Evolutionary conservation across 169 alveolate genomes (phyloP).

Genomic region (Plasmodium gallinaceum): DNA sequence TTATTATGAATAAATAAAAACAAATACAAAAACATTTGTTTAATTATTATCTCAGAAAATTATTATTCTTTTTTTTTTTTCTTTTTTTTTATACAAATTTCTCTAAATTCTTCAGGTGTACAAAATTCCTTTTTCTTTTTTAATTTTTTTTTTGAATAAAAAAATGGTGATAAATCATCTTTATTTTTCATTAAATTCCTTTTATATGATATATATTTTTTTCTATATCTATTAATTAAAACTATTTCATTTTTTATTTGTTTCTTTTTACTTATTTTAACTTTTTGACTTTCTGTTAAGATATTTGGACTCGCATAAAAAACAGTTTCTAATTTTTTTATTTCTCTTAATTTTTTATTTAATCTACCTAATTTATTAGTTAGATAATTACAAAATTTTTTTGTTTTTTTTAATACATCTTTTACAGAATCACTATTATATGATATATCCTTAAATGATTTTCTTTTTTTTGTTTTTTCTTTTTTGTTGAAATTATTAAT

Average conservation of each 20-base stretch:
- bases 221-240: constrained; percentile 66
- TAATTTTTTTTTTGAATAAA: constrained; percentile 48
- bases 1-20: background rate
- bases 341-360: constrained; percentile 72
- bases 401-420: constrained; percentile 31
- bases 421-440: constrained; percentile 22
- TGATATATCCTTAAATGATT: background rate
- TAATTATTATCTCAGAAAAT: no score
- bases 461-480: background rate
- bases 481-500: background rate
- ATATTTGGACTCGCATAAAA: constrained; percentile 63
- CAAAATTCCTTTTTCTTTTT: constrained; percentile 48
- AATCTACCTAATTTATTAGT: constrained; percentile 69
- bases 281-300: constrained; percentile 60
- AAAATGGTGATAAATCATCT: constrained; percentile 71
- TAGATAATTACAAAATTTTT: constrained; percentile 57
- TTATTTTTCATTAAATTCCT: constrained; percentile 53
- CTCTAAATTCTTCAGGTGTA: constrained; percentile 51
- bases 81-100: constrained; percentile 31
- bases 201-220: constrained; percentile 52
- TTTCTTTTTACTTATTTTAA: constrained; percentile 69
- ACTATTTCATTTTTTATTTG: constrained; percentile 73
- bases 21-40: background rate
- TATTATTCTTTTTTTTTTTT: background rate
- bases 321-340: constrained; percentile 69